Evolutionary conservation across 768 basidiomycete species (phyloP).

Genomic region (Phanerochaete carnosa): DNA sequence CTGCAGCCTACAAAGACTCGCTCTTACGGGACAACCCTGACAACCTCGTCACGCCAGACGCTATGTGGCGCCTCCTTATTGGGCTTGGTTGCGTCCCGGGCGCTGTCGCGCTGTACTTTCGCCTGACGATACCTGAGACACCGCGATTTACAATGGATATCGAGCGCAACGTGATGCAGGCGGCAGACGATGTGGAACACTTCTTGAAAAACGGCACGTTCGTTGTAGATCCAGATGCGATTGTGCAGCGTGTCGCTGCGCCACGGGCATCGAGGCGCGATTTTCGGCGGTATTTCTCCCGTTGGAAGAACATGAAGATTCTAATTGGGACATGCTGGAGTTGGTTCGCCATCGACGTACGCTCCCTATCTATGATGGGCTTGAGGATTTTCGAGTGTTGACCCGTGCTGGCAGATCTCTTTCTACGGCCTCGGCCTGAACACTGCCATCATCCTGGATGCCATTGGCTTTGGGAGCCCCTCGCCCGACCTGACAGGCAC

Average conservation of each 20-base stretch:
- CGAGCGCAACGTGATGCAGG: conserved; percentile 42
- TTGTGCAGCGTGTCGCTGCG: conserved; percentile 45
- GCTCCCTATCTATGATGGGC: conserved; percentile 33
- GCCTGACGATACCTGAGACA: conserved; percentile 45
- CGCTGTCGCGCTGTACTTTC: conserved; percentile 42
- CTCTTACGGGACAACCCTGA: conserved; percentile 41
- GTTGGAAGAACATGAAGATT: conserved; percentile 77
- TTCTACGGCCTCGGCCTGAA: conserved; percentile 50
- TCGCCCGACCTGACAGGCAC: conserved; percentile 4
- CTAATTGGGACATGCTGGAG: conserved; percentile 77
- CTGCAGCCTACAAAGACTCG: conserved; percentile 22
- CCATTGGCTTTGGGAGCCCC: conserved; percentile 22
- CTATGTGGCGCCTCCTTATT: conserved; percentile 43
- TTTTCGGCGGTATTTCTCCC: conserved; percentile 63
- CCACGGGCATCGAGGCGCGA: conserved; percentile 39
- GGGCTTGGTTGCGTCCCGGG: conserved; percentile 46
- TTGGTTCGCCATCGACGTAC: conserved; percentile 86
- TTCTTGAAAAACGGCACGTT: conserved; percentile 39
- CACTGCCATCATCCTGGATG: conserved; percentile 36
- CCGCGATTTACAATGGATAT: conserved; percentile 50
- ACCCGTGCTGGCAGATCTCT: conserved; percentile 26
- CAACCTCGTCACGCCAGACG: conserved; percentile 42
- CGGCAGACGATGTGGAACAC: conserved; percentile 36
- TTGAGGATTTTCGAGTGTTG: not conserved
- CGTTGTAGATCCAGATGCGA: conserved; percentile 48